Evolutionary conservation across 2,329 filamentous ascomycete genomes (phyloP).

Genomic region (Colletotrichum orchidophilum): DNA sequence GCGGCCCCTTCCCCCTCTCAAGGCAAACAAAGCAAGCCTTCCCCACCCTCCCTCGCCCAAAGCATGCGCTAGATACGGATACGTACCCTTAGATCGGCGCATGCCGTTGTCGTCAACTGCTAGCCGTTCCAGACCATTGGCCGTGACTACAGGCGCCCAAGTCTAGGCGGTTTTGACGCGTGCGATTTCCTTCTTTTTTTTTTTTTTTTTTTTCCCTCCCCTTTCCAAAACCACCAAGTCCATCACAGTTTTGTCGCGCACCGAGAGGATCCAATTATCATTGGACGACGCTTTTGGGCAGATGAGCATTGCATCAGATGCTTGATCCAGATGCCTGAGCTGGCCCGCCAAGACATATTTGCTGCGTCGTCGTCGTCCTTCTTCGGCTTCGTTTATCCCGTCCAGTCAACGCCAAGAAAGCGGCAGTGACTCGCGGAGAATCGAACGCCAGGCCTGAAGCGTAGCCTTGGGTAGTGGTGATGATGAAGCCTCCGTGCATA

Average conservation of each 20-base stretch:
- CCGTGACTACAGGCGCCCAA: conserved; percentile 22
- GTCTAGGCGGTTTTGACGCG: conserved; percentile 7
- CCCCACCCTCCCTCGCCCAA: conserved; percentile 26
- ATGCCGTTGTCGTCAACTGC: conserved; percentile 23
- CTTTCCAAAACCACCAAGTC: neutral
- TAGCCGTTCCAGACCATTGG: conserved; percentile 25
- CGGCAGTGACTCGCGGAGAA: neutral
- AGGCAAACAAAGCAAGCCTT: conserved; percentile 19
- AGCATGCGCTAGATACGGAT: neutral
- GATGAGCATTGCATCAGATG: neutral
- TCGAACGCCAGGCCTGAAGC: neutral
- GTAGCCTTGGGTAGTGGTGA: neutral
- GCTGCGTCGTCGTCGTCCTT: neutral
- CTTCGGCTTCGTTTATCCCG: neutral
- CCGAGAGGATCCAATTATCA: neutral
- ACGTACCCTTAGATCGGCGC: conserved; percentile 27
- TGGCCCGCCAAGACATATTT: neutral
- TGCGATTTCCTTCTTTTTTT: conserved; percentile 7
- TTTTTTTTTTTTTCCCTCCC: no score
- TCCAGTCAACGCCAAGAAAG: neutral
- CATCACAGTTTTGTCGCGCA: neutral
- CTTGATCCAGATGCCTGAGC: neutral
- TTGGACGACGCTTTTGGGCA: neutral
- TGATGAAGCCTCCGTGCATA: conserved; percentile 1
- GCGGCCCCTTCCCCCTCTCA: conserved; percentile 31